Conservation (phyloP, 1,284 basidiomycete species). For the Ustilago bromivora region DNA sequence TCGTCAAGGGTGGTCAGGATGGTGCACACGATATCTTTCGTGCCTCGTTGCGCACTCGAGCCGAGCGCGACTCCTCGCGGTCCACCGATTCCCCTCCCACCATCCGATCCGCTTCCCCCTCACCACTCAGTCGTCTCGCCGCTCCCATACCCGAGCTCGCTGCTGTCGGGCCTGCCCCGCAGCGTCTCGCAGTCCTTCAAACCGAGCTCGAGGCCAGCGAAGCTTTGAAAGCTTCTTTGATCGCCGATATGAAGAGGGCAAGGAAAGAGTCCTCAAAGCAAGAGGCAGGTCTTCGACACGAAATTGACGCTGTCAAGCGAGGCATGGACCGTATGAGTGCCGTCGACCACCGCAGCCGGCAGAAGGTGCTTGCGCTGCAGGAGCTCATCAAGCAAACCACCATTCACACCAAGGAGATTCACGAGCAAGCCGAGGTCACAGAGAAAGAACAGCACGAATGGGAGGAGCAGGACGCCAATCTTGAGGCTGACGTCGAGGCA, state of each 20-base stretch:
- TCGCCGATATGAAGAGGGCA: conserved; percentile 51
- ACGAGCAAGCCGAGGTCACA: conserved; percentile 50
- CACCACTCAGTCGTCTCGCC: conserved; percentile 42
- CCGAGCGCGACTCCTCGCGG: conserved; percentile 41
- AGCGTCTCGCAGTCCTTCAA: conserved; percentile 40
- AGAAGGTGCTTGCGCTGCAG: conserved; percentile 61
- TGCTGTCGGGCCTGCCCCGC: conserved; percentile 21
- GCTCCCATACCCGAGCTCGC: conserved; percentile 36
- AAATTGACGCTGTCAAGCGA: conserved; percentile 62
- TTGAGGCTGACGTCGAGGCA: conserved; percentile 31
- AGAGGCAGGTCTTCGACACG: conserved; percentile 52
- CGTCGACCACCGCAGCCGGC: conserved; percentile 57
- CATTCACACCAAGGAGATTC: conserved; percentile 50
- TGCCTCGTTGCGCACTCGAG: conserved; percentile 31
- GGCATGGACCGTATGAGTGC: conserved; percentile 56
- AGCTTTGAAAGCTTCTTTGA: conserved; percentile 35
- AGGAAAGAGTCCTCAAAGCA: conserved; percentile 58
- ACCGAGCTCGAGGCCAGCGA: conserved; percentile 48
- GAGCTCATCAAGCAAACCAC: conserved; percentile 63
- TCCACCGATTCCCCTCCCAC: conserved; percentile 28
- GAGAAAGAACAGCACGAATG: conserved; percentile 50
- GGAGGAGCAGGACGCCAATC: conserved; percentile 46
- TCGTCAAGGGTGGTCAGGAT: conserved; percentile 49
- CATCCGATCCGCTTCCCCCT: conserved; percentile 41
- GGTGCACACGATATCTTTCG: conserved; percentile 35